Evolutionary conservation across 164 flowering plant genomes (phyloP), one percentile per base, ranked within the genome.

Genomic region (Macadamia tetraphylla): DNA sequence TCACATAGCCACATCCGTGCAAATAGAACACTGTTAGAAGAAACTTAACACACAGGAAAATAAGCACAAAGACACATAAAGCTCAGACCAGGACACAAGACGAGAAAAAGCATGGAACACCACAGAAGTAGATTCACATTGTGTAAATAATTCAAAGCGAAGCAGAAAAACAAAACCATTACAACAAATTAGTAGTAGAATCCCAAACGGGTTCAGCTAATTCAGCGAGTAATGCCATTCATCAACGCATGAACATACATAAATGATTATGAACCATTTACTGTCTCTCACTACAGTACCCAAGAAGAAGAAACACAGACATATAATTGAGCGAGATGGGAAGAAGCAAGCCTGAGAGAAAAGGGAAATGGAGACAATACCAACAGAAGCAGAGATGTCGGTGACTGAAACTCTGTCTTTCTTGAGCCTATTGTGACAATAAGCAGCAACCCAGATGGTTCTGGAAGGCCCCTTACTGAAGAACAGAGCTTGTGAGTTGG

Each of bases 381-480:
- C 95, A 60, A 93, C 88, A 60, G 87, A 84, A 49, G 85, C 79
- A 67, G 87, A 35, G 65, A 94, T 85, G 68, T 87, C 77, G 23
- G 93, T 87, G 55, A 71, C 71, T 17, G 70, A 63, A 63, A 94
- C 83, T 72, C 86, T 91, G 11, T 78, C 66, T 60, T 86, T 91
- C 59, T 85, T 88, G 65, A 94, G 94, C 72, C 77, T 82, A 55
- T 75, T 85, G 77, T 75, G 78, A 74, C 66, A 87, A 71, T 88
- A 90, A 65, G 96, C 97, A 67, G 98, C 98, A 14, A 84, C 74
- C 96, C 94, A 87, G 8, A 91, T 74, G 70, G 77, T 70, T 53
- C 88, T 82, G 48, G 87, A 72, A 66, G 86, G 83, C 55, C 92
- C 95, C 64, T 86, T 85, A 60, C 77, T 81, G 0, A 94, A 81